Evolutionary conservation across 495 filamentous ascomycete species (phyloP), one percentile per base, ranked within the genome.

Genomic region (Umbilicaria muhlenbergii): DNA sequence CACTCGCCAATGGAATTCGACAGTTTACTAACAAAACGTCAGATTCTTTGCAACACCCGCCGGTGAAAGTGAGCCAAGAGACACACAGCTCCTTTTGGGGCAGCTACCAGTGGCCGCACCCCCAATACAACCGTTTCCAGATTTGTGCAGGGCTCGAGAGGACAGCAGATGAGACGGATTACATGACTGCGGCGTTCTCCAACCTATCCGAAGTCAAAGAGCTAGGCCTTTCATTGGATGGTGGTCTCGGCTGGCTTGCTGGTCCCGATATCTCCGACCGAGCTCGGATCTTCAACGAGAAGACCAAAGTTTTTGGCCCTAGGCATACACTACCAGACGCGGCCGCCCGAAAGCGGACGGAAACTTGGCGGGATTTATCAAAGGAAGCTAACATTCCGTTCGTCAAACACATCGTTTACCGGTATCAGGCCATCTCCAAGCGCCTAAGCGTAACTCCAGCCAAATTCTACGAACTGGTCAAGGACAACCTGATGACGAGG

Each of bases 221-320:
- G 43, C 58, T 79, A 10, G 74, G 65, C 1, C 47, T 79, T 3
- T 74, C 68, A 11, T 52, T 77, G 12, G 70, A 73, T 39, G 69
- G 66, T 39, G 72, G 74, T 28, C 52, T 77, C 8, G 74, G 75
- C 11, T 78, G 71, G 65, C 60, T 78, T 13, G 32, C 48, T 37
- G 66, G 66, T 15, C 63, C 64, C 11, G 66, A 70, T 38, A 38
- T 46, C 4, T 58, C 55, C 10, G 55, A 58, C 37, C 53, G 51
- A 35, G 53, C 42, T 28, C 38, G 41, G 28, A 5, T 53, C 16
- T 51, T 56, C 24, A 28, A 41, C 24, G 38, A 43, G n/a, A 50
- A 53, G 37, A 34, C 44, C 15, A 40, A 38, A 11, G 33, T 56
- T 13, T 56, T 56, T 19, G 50, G 53, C 17, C 14, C 35, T 13